Evolutionary conservation across 371 early-diverging fungal species (phyloP), one percentile per base, ranked within the genome.

Genomic region (Actinomortierella ambigua): DNA sequence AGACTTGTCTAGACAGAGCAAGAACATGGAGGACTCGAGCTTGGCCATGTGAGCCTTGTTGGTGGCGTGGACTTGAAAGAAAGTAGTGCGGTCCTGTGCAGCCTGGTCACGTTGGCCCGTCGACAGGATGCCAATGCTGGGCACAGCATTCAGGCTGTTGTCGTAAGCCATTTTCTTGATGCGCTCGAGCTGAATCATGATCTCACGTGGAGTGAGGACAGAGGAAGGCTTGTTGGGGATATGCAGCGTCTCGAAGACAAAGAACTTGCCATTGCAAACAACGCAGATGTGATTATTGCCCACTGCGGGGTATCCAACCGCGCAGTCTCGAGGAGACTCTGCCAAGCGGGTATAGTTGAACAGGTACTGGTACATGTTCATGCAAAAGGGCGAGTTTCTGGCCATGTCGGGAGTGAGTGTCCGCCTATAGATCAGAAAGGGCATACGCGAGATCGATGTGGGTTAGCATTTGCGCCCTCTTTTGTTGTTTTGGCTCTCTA

Each of bases 1-100:
- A 17, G 81, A 77, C 63, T 89, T 88, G 75, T 96, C 97, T 44
- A 97, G 86, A 70, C 95, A 94, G 55, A 97, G 84, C 40, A 93
- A 84, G 77, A 95, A 93, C 17, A 89, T 85, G 18, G 95, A 82
- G 28, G 87, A 82, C 76, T 96, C 94, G 64, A 97, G 88, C 61
- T 85, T 84, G 55, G 89, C 87, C 75, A 97, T 79, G 18, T 82
- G 75, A 29, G 79, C 78, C 48, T 80, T 83, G 79, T 96, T 95
- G 40, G 77, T 59, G 17, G 90, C 79, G 67, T 87, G 78, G 8
- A 88, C 89, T 34, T 86, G 82, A 55, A 87, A 55, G 54, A 96
- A 82, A 27, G 81, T 61, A 52, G 86, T 79, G 44, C 90, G 85
- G 55, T 77, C 71, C 78, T 81, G 73, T 24, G 78, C 79, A 69